Base-by-base conservation (phyloP, 2,329 filamentous ascomycete genomes). In the Chaetomium strumarium region DNA sequence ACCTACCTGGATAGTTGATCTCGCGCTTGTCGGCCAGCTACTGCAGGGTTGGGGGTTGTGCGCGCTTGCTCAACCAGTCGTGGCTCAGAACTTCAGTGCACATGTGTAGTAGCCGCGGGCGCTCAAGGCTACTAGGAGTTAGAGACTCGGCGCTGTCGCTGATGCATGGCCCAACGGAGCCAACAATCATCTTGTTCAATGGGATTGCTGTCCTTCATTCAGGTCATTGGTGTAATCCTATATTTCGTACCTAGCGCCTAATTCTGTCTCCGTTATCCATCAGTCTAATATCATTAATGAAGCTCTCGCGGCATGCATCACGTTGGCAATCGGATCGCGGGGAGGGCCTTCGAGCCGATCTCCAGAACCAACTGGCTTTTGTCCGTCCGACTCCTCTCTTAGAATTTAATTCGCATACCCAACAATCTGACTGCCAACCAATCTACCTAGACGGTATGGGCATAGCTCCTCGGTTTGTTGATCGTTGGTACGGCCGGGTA, bases 21-120 rank as follows among this genome's bases (percentile, higher is more conserved):
- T 24, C 7, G 29, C 38, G 48, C 33, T 39, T 50, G 24, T 34
- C 11, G 31, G 11, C 17, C 30, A 42, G 30, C 12, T 36, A 30
- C n/a, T 11, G 29, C 17, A 11, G 9, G 7, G n/a, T n/a, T n/a
- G n/a, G n/a, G 17, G 29, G 33, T 19, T 38, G n/a, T n/a, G 40
- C 45, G 51, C 40, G 40, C 44, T 44, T 52, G 38, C 38, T 24
- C 39, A 3, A 14, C 50, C 39, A 47, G 11, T 41, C 30, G 10
- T 7, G 10, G 31, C 40, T 17, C 46, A n/a, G 5, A 3, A 24
- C 24, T 45, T 17, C 46, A n/a, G 5, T 7, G 40, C 24, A 42
- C 19, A 30, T n/a, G 20, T 11, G 10, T 12, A 42, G 13, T 12
- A 5, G 8, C 2, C n/a, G 5, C n/a, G 19, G 5, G 38, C n/a